These are phyloP conservation scores for Colletotrichum costaricense DNA, from an alignment of 2,329 filamentous ascomycete genomes.

Conservation along the genomic window DNA sequence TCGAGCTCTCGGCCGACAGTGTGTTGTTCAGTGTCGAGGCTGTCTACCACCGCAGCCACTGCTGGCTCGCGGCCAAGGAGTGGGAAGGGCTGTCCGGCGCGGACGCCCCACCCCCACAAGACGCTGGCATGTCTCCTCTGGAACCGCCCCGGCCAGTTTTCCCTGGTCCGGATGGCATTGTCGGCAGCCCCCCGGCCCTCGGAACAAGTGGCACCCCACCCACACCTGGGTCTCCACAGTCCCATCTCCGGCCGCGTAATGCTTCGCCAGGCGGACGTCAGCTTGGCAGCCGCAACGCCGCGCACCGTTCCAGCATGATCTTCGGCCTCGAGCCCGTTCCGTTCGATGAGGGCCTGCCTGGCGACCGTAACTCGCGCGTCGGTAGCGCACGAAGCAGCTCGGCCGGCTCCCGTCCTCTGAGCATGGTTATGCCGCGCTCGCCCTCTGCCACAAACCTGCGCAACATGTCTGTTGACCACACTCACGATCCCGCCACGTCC, in stretches of 20 bases:
- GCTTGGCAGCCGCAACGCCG: slow-evolving; percentile 41
- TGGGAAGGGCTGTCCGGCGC: slow-evolving; percentile 56
- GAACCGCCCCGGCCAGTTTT: slow-evolving; percentile 52
- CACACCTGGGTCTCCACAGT: slow-evolving; percentile 43
- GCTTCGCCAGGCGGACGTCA: slow-evolving; percentile 48
- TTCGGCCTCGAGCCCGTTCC: slow-evolving; percentile 54
- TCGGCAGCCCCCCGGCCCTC: slow-evolving; percentile 37
- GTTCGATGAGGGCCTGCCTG: slow-evolving; percentile 32
- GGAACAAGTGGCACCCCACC: slow-evolving; percentile 40
- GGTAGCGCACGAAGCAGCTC: slow-evolving; percentile 43
- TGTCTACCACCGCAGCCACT: slow-evolving; percentile 68
- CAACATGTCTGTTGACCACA: slow-evolving; percentile 35
- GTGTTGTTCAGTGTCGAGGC: slow-evolving; percentile 72
- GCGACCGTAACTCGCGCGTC: slow-evolving; percentile 35
- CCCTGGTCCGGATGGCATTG: slow-evolving; percentile 42
- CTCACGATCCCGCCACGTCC: slow-evolving; percentile 39
- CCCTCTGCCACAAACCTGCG: slow-evolving; percentile 50
- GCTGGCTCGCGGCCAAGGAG: slow-evolving; percentile 63
- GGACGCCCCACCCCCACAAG: slow-evolving; percentile 41
- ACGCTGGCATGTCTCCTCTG: slow-evolving; percentile 51
- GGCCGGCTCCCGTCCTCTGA: slow-evolving; percentile 31
- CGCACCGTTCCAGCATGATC: slow-evolving; percentile 55
- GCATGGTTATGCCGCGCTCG: slow-evolving; percentile 41
- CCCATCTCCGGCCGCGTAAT: slow-evolving; percentile 50
- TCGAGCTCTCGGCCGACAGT: slow-evolving; percentile 69